Evolutionary conservation across 2,329 filamentous ascomycete species (phyloP), one percentile per base, ranked within the genome.

Genomic region (Pseudogymnoascus sp.): DNA sequence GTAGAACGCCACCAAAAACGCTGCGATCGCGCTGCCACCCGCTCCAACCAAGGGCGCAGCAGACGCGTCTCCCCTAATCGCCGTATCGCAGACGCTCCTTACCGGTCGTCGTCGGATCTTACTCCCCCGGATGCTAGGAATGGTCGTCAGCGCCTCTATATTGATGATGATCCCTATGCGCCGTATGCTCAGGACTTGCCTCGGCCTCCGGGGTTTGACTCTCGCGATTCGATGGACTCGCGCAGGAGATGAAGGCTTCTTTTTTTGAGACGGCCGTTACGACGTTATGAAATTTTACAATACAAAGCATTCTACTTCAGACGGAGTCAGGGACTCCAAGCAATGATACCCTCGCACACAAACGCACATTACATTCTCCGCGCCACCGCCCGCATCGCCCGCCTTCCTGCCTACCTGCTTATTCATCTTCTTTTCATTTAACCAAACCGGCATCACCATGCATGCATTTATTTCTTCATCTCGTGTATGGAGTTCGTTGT

Each of bases 91-190:
- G 8, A 62, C 4, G 36, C 61, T 69, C 69, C 65, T 69, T 68
- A 64, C 64, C 65, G 66, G 47, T 5, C 60, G 61, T 23, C 73
- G 69, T 71, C 72, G 68, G 75, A 76, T 68, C 63, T 59, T 36
- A 71, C 71, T 64, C 64, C 66, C 10, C 18, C 37, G 39, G 60
- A 65, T 69, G 70, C 68, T 68, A 71, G 67, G 65, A 70, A 76
- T 64, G 68, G 72, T 60, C 73, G 75, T 65, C 75, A 74, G 57
- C 72, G 75, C 36, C 74, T 72, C 54, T 80, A 81, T 67, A 71
- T 74, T 57, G 78, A 80, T 69, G 75, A 71, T 47, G 80, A 79
- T 68, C 78, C 78, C 14, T 80, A 80, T 8, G 47, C 47, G 26
- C 47, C 45, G 14, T 51, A 51, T 21, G 14, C 45, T 5, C 12